These are phyloP conservation scores for Myrica gale DNA, from an alignment of 306 rosid genomes.

Conservation along the genomic window DNA sequence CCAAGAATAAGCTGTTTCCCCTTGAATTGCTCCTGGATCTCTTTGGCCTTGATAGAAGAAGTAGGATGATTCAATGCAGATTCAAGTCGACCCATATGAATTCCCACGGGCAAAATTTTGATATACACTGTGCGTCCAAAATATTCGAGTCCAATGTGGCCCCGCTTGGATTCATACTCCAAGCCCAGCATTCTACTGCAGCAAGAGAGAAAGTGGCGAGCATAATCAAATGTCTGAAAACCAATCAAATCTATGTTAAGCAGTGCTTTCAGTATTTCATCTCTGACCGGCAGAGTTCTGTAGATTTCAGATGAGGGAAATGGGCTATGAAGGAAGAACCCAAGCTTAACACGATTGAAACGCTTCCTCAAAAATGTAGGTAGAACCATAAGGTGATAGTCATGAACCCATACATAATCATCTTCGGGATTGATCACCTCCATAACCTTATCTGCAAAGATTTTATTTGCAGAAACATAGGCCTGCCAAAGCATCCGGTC, in stretches of 20 bases:
- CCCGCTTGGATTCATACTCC: slow-evolving; percentile 70
- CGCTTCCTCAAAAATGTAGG: slow-evolving; percentile 79
- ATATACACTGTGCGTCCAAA: slow-evolving; percentile 74
- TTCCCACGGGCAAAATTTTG: slow-evolving; percentile 74
- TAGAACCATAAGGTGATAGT: slow-evolving; percentile 91
- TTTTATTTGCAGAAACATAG: slow-evolving; percentile 77
- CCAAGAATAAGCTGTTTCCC: slow-evolving; percentile 72
- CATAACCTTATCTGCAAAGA: slow-evolving; percentile 73
- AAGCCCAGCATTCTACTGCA: slow-evolving; percentile 85
- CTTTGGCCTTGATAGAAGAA: slow-evolving; percentile 48
- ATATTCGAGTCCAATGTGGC: slow-evolving; percentile 77
- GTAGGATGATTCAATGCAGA: slow-evolving; percentile 58
- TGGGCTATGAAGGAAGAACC: slow-evolving; percentile 79
- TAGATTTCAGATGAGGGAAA: slow-evolving; percentile 90
- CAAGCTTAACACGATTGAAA: slow-evolving; percentile 60
- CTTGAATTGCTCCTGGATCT: slow-evolving; percentile 47
- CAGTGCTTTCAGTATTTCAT: slow-evolving; percentile 68
- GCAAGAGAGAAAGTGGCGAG: slow-evolving; percentile 84
- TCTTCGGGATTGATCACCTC: slow-evolving; percentile 71
- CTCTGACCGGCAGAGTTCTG: slow-evolving; percentile 72
- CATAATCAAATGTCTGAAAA: slow-evolving; percentile 87
- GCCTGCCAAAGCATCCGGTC: slow-evolving; percentile 81
- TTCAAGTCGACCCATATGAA: slow-evolving; percentile 74
- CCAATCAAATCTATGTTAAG: slow-evolving; percentile 80
- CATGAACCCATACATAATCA: slow-evolving; percentile 90